Conservation (phyloP, 1,139 yeast species). For the Blastobotrys raffinosifermentans region DNA sequence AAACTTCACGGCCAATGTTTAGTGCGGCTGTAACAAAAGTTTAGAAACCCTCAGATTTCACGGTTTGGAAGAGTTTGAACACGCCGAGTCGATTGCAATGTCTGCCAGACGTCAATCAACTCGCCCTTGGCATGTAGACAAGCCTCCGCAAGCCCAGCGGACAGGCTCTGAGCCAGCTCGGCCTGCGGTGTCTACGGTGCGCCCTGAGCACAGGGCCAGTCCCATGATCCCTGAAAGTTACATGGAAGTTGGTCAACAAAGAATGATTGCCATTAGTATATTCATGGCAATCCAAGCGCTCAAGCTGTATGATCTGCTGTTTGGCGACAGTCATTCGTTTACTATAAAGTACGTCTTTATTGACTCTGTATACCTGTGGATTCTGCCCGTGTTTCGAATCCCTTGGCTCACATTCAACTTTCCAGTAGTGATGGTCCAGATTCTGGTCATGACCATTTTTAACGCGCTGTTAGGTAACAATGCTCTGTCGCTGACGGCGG, state of each 20-base stretch:
- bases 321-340: constrained; percentile 36
- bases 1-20: too few species aligned
- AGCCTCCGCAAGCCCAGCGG: too few species aligned
- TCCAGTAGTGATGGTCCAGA: constrained; percentile 34
- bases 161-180: too few species aligned
- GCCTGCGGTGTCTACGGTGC: too few species aligned
- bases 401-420: constrained; percentile 59
- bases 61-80: too few species aligned
- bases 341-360: constrained; percentile 65
- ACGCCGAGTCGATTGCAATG: too few species aligned
- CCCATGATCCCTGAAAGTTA: constrained; percentile 31
- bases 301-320: constrained; percentile 66
- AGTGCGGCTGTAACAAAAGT: too few species aligned
- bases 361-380: constrained; percentile 66
- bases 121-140: too few species aligned
- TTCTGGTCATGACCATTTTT: constrained; percentile 31
- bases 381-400: constrained; percentile 65
- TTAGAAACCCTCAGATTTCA: too few species aligned
- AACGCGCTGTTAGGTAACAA: constrained; percentile 38
- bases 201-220: too few species aligned
- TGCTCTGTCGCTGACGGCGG: constrained; percentile 44
- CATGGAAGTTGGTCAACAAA: constrained; percentile 77
- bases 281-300: constrained; percentile 72
- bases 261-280: constrained; percentile 58
- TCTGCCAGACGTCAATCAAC: too few species aligned